Percentiles rank a stretch among this genome's conserved stretches.
These are phyloP conservation scores for Sclerotinia subarctica DNA, from an alignment of 2,329 filamentous ascomycete genomes.

Conservation along the genomic window DNA sequence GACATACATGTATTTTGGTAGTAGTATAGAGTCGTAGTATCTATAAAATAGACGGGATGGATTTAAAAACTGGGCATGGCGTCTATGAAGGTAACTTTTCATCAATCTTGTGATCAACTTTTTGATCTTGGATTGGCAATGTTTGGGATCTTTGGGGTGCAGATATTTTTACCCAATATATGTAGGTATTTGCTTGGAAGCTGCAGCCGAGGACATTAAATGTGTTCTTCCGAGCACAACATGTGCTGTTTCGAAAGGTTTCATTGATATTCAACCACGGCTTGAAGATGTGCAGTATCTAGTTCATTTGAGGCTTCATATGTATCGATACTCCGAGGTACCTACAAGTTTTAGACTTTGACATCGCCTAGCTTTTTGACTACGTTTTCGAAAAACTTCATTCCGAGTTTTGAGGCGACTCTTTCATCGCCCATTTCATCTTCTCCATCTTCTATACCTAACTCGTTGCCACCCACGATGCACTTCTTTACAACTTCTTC, in stretches of 20 bases:
- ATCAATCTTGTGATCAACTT: constrained; percentile 5
- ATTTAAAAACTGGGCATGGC: neutral
- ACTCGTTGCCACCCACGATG: constrained; percentile 39
- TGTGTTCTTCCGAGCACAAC: neutral
- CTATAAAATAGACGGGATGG: neutral
- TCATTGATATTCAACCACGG: neutral
- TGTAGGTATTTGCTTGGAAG: neutral
- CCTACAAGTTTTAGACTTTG: constrained; percentile 24
- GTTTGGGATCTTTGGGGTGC: neutral
- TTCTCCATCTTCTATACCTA: constrained; percentile 41
- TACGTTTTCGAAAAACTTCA: constrained; percentile 45
- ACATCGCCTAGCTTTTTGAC: constrained; percentile 43
- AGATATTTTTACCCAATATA: neutral
- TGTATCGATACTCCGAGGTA: constrained; percentile 11
- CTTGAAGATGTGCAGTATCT: neutral
- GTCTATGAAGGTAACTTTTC: neutral
- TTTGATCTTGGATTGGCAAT: neutral
- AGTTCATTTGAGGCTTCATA: neutral
- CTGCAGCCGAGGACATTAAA: neutral
- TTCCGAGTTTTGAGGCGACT: constrained; percentile 43
- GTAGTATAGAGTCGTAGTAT: constrained; percentile 9
- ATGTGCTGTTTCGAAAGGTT: constrained; percentile 13
- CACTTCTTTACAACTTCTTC: constrained; percentile 42
- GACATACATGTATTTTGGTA: neutral
- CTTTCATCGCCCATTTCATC: constrained; percentile 43